Evolutionary conservation across 495 filamentous ascomycete species (phyloP).

Genomic region (Melanomma pulvis-pyrius): DNA sequence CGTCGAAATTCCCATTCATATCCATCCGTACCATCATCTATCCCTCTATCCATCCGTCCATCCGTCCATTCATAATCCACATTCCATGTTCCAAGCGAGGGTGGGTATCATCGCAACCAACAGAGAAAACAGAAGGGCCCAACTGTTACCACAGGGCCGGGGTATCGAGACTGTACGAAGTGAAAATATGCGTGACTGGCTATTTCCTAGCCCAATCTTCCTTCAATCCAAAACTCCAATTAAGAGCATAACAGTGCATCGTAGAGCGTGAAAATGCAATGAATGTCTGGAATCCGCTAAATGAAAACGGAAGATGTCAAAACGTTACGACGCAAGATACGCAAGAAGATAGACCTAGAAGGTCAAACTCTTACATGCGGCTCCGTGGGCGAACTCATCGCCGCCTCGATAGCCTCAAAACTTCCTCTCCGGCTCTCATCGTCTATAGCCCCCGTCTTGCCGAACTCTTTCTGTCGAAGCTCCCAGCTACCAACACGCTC

Average conservation of each 20-base stretch:
- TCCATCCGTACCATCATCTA: background rate
- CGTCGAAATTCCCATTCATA: background rate
- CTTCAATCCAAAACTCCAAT: background rate
- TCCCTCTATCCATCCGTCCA: no score
- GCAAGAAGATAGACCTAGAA: no score
- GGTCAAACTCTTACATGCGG: constrained; percentile 41
- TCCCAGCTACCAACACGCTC: constrained; percentile 50
- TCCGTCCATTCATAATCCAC: background rate
- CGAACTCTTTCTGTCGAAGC: constrained; percentile 41
- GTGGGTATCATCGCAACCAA: constrained; percentile 3
- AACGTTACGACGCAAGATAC: no score
- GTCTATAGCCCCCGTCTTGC: constrained; percentile 6
- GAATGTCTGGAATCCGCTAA: background rate
- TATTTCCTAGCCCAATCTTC: background rate
- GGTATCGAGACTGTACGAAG: constrained; percentile 31
- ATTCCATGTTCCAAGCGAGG: constrained; percentile 1
- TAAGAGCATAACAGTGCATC: background rate
- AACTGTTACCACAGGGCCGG: background rate
- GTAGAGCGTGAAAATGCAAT: background rate
- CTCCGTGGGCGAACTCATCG: constrained; percentile 38
- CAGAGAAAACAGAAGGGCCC: background rate
- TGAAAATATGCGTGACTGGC: background rate
- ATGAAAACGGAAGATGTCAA: background rate
- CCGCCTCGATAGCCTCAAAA: constrained; percentile 40
- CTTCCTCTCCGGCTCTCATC: constrained; percentile 35